Evolutionary conservation across 2,329 filamentous ascomycete species (phyloP), one percentile per base, ranked within the genome.

Genomic region (Aspergillus vadensis): DNA sequence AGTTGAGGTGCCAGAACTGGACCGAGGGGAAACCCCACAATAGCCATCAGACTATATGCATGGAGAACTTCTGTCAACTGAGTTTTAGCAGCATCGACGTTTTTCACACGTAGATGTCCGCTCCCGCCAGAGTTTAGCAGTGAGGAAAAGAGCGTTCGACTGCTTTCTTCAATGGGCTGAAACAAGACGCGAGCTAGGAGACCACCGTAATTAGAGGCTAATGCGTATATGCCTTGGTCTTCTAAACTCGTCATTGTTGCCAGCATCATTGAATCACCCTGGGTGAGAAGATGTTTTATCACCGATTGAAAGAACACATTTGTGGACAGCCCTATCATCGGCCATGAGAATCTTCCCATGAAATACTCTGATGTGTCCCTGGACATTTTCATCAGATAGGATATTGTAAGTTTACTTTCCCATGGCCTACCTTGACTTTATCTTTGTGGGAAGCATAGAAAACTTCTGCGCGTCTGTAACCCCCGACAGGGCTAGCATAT

Each of bases 161-260:
- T 93, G 74, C 90, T 94, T 77, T 99, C 96, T 76, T 99, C 95
- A 61, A 99, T 87, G 7, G 95, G 96, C 71, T 98, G 95, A 74
- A 99, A 94, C 54, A 99, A 80, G 65, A 98, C 86, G 3, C 95
- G 86, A 0, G 95, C 95, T 27, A 96, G 80, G 0, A 99, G 85
- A 2, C 93, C 91, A 21, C 95, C 95, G 74, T 95, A 99, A 76
- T 98, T 99, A 69, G 92, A 92, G 55, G 94, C 95, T 5, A 99
- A 83, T 0, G 93, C 92, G 72, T 98, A 99, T 38, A 92, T 88
- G 14, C 95, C 95, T 79, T 98, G 95, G 4, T 93, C 90, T 44
- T 86, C 82, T 1, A 95, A 85, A 0, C 88, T 87, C 6, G 93
- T 89, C 59, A 98, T 82, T 12, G 88, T 79, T 15, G 91, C 89